These are phyloP conservation scores for Domatiomyces globalis DNA, from an alignment of 2,329 filamentous ascomycete species.

Conservation along the genomic window DNA sequence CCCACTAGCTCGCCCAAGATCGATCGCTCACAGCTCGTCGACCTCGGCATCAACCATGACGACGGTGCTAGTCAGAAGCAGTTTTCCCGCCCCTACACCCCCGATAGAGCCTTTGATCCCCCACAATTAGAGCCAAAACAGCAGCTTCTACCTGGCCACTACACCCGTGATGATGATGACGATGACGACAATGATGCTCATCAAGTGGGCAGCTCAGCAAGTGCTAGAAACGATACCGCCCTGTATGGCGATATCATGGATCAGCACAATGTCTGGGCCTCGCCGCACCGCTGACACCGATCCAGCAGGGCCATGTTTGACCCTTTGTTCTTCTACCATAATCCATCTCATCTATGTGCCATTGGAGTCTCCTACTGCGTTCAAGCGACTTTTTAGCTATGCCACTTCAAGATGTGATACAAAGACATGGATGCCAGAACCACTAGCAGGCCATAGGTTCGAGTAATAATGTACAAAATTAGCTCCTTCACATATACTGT, in stretches of 20 bases:
- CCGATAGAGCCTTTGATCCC: neutral
- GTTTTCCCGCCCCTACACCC: neutral
- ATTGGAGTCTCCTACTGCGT: neutral
- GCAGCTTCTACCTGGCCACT: neutral
- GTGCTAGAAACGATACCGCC: too few relatives aligned
- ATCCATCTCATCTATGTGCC: neutral
- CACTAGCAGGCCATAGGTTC: neutral
- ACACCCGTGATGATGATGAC: neutral
- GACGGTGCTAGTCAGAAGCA: neutral
- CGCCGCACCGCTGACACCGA: neutral
- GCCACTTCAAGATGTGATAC: neutral
- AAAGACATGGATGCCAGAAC: neutral
- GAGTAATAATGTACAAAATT: neutral
- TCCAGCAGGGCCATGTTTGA: neutral
- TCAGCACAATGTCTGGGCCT: neutral
- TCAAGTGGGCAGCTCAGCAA: neutral
- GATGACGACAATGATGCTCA: neutral
- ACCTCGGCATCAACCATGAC: neutral
- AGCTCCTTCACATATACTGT: neutral
- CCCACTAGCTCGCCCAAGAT: constrained; percentile 34
- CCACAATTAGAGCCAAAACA: neutral
- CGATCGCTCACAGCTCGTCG: neutral
- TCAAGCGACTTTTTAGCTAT: neutral
- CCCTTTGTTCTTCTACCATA: neutral
- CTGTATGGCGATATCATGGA: neutral